These are phyloP conservation scores for Musa itinerans DNA, from an alignment of 176 grass and related monocot genomes.

Conservation along the genomic window DNA sequence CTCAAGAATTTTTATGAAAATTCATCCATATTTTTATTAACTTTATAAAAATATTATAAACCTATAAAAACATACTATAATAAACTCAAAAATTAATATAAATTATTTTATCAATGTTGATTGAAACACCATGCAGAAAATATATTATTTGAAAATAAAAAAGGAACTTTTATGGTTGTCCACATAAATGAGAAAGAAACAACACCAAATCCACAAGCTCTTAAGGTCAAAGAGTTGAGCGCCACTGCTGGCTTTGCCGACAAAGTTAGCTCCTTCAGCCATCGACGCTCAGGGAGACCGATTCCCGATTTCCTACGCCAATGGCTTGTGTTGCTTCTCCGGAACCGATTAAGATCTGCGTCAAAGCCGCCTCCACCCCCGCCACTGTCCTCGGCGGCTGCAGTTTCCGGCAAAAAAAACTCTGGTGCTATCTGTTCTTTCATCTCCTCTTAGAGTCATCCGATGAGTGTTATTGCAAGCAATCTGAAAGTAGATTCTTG, in stretches of 20 bases:
- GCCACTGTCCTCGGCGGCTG: not conserved
- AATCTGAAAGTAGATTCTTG: not conserved
- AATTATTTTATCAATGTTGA: too few species aligned
- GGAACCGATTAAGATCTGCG: not conserved
- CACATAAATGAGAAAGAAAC: too few species aligned
- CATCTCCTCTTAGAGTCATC: not conserved
- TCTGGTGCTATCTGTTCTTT: not conserved
- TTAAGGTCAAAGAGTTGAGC: not conserved
- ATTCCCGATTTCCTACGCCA: not conserved
- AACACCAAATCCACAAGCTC: too few species aligned
- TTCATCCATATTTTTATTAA: too few species aligned
- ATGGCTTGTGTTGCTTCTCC: not conserved
- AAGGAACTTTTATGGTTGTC: too few species aligned
- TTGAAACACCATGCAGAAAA: too few species aligned
- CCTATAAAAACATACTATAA: too few species aligned
- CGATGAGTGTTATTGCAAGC: not conserved
- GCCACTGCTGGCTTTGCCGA: not conserved
- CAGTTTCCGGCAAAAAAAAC: not conserved
- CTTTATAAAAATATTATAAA: too few species aligned
- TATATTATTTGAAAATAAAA: too few species aligned
- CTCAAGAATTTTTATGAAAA: too few species aligned
- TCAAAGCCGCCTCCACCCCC: conserved; percentile 2
- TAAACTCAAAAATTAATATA: too few species aligned
- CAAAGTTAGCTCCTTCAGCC: not conserved
- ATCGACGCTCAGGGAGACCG: too few species aligned